A percentile compares a stretch with the other conserved stretches of the same genome.
These are phyloP conservation scores for Spatholobus suberectus DNA, from an alignment of 306 rosid genomes.

Conservation along the genomic window DNA sequence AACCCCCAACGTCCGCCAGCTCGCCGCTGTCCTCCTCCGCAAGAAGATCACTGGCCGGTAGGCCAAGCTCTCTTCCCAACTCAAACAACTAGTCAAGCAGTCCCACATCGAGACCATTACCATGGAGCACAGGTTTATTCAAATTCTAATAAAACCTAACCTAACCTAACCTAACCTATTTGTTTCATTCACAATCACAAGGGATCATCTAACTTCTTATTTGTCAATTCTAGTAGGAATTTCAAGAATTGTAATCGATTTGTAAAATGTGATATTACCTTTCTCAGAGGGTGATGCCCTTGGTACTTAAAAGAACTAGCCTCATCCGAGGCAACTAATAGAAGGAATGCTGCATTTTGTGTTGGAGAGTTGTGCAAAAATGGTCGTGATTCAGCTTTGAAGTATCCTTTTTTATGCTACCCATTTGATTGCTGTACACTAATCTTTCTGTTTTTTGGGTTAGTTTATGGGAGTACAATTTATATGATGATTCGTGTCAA, in stretches of 20 bases:
- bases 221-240: neutral
- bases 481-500: constrained; percentile 24
- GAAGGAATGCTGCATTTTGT: constrained; percentile 99
- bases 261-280: constrained; percentile 38
- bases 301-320: constrained; percentile 85
- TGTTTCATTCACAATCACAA: neutral
- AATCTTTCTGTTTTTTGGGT: constrained; percentile 6
- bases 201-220: too few relatives aligned
- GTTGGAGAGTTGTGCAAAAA: constrained; percentile 98
- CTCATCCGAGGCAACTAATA: constrained; percentile 90
- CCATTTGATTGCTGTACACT: neutral
- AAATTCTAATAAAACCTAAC: neutral
- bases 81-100: constrained; percentile 77
- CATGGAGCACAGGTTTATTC: constrained; percentile 79
- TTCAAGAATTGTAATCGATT: constrained; percentile 29
- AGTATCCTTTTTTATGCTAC: constrained; percentile 66
- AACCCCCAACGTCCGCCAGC: constrained; percentile 95
- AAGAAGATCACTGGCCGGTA: constrained; percentile 98
- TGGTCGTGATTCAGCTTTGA: constrained; percentile 82
- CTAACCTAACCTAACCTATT: too few relatives aligned
- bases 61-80: constrained; percentile 87
- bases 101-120: constrained; percentile 89
- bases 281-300: constrained; percentile 84
- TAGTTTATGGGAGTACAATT: neutral
- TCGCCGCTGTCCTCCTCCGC: constrained; percentile 93